A percentile compares a stretch with the other conserved stretches of the same genome.
Evolutionary conservation across 805 yeast species (phyloP).

Genomic region (Lipomyces mesembrius): DNA sequence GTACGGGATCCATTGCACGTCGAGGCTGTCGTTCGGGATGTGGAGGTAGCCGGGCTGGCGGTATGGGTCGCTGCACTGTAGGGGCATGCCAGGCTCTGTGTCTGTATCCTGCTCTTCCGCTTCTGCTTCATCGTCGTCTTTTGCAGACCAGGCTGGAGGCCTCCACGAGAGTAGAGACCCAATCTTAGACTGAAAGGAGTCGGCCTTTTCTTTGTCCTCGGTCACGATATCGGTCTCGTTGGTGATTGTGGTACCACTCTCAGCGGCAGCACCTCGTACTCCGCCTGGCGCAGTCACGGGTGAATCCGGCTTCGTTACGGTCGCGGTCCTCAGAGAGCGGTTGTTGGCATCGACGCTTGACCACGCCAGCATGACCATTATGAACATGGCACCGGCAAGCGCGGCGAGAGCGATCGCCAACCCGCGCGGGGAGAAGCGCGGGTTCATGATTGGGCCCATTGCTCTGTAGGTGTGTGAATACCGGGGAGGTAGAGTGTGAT

Average conservation of each 20-base stretch:
- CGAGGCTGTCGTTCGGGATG: conserved; percentile 10
- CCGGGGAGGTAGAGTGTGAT: neutral
- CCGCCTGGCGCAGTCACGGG: neutral
- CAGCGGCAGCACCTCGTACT: neutral
- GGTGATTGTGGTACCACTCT: neutral
- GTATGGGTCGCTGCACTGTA: conserved; percentile 28
- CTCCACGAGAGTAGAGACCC: neutral
- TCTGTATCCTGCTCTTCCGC: neutral
- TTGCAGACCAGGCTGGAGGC: neutral
- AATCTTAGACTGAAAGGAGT: neutral
- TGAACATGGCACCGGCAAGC: neutral
- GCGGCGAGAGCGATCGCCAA: neutral
- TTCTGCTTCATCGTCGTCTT: neutral
- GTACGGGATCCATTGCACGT: conserved; percentile 23
- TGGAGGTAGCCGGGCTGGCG: conserved; percentile 30
- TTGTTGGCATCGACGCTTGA: neutral
- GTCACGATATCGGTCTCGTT: neutral
- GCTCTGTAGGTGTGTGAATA: neutral
- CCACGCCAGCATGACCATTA: neutral
- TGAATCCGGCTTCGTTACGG: neutral
- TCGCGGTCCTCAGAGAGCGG: neutral
- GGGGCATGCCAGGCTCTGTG: conserved; percentile 1
- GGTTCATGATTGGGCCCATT: neutral
- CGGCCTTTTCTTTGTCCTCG: neutral
- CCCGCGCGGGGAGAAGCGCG: neutral